phyloP scores from a whole-genome alignment of 345 rosid species.

The Gossypium longicalyx region DNA sequence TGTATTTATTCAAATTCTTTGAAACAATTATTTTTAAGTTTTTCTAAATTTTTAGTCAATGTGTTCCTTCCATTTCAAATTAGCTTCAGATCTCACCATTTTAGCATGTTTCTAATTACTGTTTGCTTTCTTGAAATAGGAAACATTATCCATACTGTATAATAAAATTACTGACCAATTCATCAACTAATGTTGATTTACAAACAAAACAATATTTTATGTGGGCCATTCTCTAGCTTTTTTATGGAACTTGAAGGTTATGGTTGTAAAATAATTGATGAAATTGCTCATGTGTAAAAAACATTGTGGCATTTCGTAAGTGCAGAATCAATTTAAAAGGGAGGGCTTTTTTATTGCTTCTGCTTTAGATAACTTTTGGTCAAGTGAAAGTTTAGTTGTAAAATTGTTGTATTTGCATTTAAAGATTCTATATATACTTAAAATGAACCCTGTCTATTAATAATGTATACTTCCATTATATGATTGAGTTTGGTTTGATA shows the following conservation, averaged over 20 bases:
- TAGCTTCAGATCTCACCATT: neutral
- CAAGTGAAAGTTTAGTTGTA: neutral
- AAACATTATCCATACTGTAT: neutral
- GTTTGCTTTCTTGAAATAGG: neutral
- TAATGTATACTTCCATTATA: neutral
- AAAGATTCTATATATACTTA: neutral
- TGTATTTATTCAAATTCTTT: neutral
- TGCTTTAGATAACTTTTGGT: neutral
- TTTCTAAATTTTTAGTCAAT: neutral
- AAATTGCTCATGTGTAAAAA: neutral
- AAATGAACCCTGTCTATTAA: neutral
- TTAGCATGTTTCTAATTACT: neutral
- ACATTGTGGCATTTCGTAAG: neutral
- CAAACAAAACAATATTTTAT: neutral
- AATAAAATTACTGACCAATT: neutral
- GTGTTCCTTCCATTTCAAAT: neutral
- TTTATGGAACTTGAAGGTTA: neutral
- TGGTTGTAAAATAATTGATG: neutral
- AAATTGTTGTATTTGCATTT: neutral
- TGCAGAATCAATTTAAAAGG: neutral
- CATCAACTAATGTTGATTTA: neutral
- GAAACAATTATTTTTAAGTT: neutral
- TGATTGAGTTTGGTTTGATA: neutral
- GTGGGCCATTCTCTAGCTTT: neutral
- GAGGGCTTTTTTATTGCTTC: neutral